phyloP scores from a whole-genome alignment of 2,329 filamentous ascomycete genomes.

The Ampelomyces quisqualis region DNA sequence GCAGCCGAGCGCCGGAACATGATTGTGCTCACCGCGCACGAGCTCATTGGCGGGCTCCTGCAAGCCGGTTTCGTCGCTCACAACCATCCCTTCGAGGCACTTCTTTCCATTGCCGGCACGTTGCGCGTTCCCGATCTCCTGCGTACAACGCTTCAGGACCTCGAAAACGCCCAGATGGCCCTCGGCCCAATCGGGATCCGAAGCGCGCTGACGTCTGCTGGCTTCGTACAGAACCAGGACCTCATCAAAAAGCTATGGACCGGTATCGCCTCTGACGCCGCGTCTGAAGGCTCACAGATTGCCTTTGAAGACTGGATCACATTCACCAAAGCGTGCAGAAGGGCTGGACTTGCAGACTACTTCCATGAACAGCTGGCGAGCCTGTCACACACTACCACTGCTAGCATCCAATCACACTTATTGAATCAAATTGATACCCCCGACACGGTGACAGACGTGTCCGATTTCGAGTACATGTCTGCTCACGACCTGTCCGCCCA shows the following conservation, averaged over 20 bases:
- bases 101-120: slow-evolving; percentile 36
- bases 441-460: slow-evolving; percentile 1
- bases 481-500: slow-evolving; percentile 17
- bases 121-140: slow-evolving; percentile 29
- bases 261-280: slow-evolving; percentile 22
- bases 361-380: slow-evolving; percentile 28
- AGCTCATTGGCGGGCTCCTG: slow-evolving; percentile 24
- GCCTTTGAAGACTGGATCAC: slow-evolving; percentile 36
- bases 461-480: slow-evolving; percentile 14
- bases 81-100: slow-evolving; percentile 23
- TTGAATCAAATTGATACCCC: slow-evolving; percentile 6
- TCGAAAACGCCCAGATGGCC: slow-evolving; percentile 19
- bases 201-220: slow-evolving; percentile 32
- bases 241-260: slow-evolving; percentile 38
- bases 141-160: slow-evolving; percentile 25
- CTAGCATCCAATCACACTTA: slow-evolving; percentile 11
- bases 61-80: slow-evolving; percentile 31
- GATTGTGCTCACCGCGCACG: slow-evolving; percentile 27
- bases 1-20: slow-evolving; percentile 23
- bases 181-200: slow-evolving; percentile 25
- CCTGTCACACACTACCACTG: slow-evolving; percentile 28
- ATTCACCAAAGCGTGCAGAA: slow-evolving; percentile 35
- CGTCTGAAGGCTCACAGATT: slow-evolving; percentile 24
- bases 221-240: slow-evolving; percentile 23
- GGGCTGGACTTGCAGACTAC: slow-evolving; percentile 21